Evolutionary conservation across 116 monocot genomes (phyloP).

Genomic region (Iris pallida): DNA sequence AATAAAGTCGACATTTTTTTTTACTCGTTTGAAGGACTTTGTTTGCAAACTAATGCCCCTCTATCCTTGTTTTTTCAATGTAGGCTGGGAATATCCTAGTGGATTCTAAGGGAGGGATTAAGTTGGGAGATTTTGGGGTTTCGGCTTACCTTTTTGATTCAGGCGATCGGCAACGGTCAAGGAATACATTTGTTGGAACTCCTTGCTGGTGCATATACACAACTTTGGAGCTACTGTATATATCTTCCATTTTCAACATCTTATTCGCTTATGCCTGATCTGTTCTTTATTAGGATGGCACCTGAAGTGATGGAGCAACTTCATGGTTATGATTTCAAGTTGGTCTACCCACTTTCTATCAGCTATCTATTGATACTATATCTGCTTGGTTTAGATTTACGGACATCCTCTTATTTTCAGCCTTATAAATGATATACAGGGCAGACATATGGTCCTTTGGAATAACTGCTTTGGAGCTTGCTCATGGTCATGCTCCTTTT

Average conservation of each 20-base stretch:
- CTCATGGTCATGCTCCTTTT: conserved; percentile 98
- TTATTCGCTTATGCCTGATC: neutral
- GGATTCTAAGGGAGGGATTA: conserved; percentile 61
- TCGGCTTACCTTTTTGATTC: conserved; percentile 87
- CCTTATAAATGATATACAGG: conserved; percentile 34
- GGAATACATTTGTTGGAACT: conserved; percentile 96
- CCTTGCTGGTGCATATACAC: conserved; percentile 68
- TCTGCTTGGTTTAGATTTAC: too few species aligned
- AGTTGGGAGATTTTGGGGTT: conserved; percentile 96
- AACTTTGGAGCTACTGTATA: neutral
- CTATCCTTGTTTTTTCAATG: neutral
- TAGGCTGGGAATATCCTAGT: conserved; percentile 96
- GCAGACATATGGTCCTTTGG: conserved; percentile 99
- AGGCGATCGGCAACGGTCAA: conserved; percentile 67
- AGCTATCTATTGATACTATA: neutral
- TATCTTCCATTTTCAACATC: too few species aligned
- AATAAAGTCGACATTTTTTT: neutral
- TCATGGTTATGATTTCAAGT: conserved; percentile 91
- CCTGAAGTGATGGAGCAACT: conserved; percentile 90
- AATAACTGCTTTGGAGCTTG: conserved; percentile 95
- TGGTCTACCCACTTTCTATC: conserved; percentile 11
- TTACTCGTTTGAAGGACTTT: neutral
- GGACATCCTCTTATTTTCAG: too few species aligned
- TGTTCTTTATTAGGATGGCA: conserved; percentile 68
- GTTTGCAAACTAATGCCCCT: neutral